phyloP scores from a whole-genome alignment of 179 eudicot genomes.

The Nepenthes alata region DNA sequence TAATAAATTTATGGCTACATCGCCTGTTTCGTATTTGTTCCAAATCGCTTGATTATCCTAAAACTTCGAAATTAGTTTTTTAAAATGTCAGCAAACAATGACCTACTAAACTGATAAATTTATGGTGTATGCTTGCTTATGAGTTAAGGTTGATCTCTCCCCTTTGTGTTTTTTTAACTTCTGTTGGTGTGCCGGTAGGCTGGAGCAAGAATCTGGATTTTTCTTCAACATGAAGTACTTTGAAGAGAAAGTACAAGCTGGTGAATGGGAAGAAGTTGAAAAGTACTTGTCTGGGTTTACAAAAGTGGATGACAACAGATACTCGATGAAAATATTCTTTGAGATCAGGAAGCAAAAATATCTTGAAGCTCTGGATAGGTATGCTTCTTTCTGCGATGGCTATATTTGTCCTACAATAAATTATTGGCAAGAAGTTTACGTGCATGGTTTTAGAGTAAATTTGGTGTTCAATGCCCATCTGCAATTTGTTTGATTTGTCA shows the following conservation, averaged over 20 bases:
- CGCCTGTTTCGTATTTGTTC: constrained; percentile 1
- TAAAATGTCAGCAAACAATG: too few species aligned
- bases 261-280: constrained; percentile 93
- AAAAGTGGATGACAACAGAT: constrained; percentile 74
- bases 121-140: too few species aligned
- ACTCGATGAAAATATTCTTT: constrained; percentile 80
- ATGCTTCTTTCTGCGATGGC: constrained; percentile 1
- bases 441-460: not conserved
- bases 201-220: constrained; percentile 84
- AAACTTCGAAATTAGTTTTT: too few species aligned
- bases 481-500: constrained; percentile 13
- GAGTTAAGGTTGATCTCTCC: too few species aligned
- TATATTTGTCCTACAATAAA: not conserved
- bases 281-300: constrained; percentile 76
- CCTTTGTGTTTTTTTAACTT: not conserved
- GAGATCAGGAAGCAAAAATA: constrained; percentile 84
- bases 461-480: constrained; percentile 1
- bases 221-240: constrained; percentile 81
- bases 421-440: not conserved
- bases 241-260: constrained; percentile 74
- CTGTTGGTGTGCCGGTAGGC: constrained; percentile 23
- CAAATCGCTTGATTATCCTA: too few species aligned
- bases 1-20: not conserved
- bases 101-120: too few species aligned
- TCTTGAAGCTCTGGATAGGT: constrained; percentile 78